These are phyloP conservation scores for Chaetomium fimeti DNA, from an alignment of 495 filamentous ascomycete genomes.

Conservation along the genomic window DNA sequence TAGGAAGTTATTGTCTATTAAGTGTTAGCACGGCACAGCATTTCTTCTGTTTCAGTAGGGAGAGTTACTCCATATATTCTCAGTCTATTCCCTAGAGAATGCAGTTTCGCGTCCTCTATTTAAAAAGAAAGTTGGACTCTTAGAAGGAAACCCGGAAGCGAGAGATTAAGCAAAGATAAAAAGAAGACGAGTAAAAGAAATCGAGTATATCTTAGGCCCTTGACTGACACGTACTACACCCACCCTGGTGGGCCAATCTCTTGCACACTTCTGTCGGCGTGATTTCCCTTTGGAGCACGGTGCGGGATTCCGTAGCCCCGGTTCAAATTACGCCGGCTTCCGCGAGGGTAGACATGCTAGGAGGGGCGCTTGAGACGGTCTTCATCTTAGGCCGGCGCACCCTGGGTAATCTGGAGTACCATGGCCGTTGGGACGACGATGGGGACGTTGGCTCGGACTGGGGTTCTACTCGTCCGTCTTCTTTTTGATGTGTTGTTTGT, in stretches of 20 bases:
- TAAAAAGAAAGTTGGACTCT: no score
- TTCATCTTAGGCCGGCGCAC: slow-evolving; percentile 45
- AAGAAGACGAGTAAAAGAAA: no score
- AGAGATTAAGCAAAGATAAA: no score
- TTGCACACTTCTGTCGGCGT: slow-evolving; percentile 60
- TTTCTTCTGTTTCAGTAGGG: no score
- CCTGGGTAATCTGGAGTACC: slow-evolving; percentile 40
- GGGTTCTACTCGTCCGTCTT: slow-evolving; percentile 9
- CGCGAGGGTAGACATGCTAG: slow-evolving; percentile 41
- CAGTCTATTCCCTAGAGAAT: slow-evolving; percentile 50
- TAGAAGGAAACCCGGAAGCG: no score
- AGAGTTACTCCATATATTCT: slow-evolving; percentile 61
- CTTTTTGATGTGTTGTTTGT: slow-evolving; percentile 11
- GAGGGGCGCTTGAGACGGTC: slow-evolving; percentile 42
- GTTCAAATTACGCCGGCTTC: slow-evolving; percentile 47
- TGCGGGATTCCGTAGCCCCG: slow-evolving; percentile 26
- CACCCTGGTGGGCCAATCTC: slow-evolving; percentile 67
- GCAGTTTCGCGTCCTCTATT: no score
- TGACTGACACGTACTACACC: slow-evolving; percentile 9
- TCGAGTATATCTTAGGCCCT: no score
- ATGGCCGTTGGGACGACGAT: slow-evolving; percentile 27
- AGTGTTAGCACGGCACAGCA: slow-evolving; percentile 27
- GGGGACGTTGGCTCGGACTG: slow-evolving; percentile 20
- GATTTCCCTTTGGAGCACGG: slow-evolving; percentile 41
- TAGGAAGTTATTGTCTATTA: slow-evolving; percentile 66